These are phyloP conservation scores for Aphanomyces euteiches DNA, from an alignment of 352 stramenopile genomes.

Conservation along the genomic window DNA sequence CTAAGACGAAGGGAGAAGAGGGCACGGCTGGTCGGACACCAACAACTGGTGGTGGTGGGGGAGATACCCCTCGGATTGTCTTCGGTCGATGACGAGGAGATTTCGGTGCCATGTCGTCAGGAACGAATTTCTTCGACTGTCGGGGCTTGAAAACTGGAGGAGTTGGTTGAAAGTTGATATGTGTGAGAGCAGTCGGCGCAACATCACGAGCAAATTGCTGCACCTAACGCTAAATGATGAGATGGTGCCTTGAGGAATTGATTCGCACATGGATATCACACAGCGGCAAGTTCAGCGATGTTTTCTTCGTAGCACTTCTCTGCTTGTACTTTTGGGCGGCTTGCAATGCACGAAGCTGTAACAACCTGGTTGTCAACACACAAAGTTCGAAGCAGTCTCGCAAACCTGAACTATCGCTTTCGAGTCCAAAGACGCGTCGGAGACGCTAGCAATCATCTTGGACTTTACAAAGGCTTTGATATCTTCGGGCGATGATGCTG, in stretches of 20 bases:
- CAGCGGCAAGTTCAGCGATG: constrained; percentile 7
- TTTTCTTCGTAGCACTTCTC: background rate
- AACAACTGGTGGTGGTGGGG: background rate
- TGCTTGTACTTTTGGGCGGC: constrained; percentile 11
- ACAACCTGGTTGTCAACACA: background rate
- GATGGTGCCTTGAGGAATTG: background rate
- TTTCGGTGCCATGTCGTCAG: background rate
- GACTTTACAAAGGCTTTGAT: constrained; percentile 23
- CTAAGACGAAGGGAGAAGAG: background rate
- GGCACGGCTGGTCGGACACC: background rate
- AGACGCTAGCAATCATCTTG: background rate
- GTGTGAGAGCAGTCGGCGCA: background rate
- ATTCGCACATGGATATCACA: constrained; percentile 18
- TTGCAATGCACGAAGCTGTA: constrained; percentile 13
- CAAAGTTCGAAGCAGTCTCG: background rate
- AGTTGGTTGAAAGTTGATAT: background rate
- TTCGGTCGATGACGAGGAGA: background rate
- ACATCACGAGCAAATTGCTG: background rate
- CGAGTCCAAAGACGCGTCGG: constrained; percentile 3
- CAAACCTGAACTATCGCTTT: constrained; percentile 23
- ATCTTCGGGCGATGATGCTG: background rate
- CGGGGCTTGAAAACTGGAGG: background rate
- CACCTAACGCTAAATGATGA: background rate
- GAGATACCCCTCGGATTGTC: constrained; percentile 1
- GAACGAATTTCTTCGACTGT: background rate